Percentiles rank a stretch among this genome's conserved stretches.
Evolutionary conservation across 495 filamentous ascomycete genomes (phyloP).

Genomic region (Penicillium paxilli): DNA sequence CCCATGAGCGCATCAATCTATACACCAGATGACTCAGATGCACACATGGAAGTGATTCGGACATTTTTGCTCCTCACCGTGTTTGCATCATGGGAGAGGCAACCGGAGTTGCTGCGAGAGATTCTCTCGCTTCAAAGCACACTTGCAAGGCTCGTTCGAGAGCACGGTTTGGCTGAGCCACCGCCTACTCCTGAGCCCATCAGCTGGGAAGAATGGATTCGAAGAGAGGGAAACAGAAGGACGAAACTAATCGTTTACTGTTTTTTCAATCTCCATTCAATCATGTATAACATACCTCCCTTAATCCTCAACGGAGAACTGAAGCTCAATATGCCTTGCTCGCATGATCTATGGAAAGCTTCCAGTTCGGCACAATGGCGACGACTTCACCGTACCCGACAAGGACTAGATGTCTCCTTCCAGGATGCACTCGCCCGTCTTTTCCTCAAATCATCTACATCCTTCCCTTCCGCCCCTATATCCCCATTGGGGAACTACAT

Average conservation of each 20-base stretch:
- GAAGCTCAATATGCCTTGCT: conserved; percentile 50
- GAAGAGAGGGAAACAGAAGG: conserved; percentile 48
- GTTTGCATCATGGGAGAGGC: conserved; percentile 55
- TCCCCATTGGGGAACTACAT: conserved; percentile 57
- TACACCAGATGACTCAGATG: conserved; percentile 46
- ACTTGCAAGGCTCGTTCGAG: conserved; percentile 48
- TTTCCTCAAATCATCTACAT: conserved; percentile 41
- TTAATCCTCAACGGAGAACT: conserved; percentile 51
- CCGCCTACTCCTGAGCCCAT: conserved; percentile 31
- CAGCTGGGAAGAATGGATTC: conserved; percentile 52
- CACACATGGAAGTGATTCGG: conserved; percentile 51
- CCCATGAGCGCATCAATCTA: conserved; percentile 38
- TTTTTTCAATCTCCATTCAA: conserved; percentile 55
- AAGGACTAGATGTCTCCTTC: conserved; percentile 42
- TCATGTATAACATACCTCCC: conserved; percentile 56
- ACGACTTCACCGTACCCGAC: conserved; percentile 35
- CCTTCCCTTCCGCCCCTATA: conserved; percentile 49
- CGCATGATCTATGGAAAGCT: conserved; percentile 53
- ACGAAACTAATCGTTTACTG: conserved; percentile 56
- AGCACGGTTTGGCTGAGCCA: conserved; percentile 45
- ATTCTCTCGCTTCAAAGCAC: conserved; percentile 52
- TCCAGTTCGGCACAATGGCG: conserved; percentile 48
- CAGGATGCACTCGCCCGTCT: conserved; percentile 51
- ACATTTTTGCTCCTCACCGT: conserved; percentile 50
- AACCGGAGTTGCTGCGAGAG: conserved; percentile 49